These are phyloP conservation scores for Neoboletus brunneissimus DNA, from an alignment of 768 basidiomycete genomes.

Conservation along the genomic window DNA sequence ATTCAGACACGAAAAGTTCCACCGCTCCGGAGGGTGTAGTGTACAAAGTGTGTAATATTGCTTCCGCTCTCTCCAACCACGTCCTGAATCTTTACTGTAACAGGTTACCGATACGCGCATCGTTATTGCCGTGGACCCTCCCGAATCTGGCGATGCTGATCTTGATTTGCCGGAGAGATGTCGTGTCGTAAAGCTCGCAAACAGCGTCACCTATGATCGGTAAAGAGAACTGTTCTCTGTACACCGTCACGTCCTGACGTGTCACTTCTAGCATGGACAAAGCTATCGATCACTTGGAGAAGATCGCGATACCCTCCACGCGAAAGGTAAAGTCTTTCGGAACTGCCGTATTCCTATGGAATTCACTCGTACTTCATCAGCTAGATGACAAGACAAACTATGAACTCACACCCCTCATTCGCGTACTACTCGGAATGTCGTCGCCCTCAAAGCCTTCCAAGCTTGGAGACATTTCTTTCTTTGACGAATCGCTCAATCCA, in stretches of 20 bases:
- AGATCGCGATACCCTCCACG: constrained; percentile 31
- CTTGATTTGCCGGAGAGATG: constrained; percentile 83
- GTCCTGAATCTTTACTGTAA: not conserved
- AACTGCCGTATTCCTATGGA: not conserved
- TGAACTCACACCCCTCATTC: constrained; percentile 50
- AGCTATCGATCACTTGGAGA: constrained; percentile 66
- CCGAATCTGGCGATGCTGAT: constrained; percentile 58
- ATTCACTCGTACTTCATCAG: constrained; percentile 13
- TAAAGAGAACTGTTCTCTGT: constrained; percentile 17
- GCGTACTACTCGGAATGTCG: constrained; percentile 69
- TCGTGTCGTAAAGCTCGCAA: constrained; percentile 83
- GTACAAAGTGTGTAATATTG: constrained; percentile 56
- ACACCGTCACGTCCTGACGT: not conserved
- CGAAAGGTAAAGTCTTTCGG: constrained; percentile 18
- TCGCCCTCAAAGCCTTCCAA: constrained; percentile 41
- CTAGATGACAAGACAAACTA: constrained; percentile 42
- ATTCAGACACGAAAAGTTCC: constrained; percentile 38
- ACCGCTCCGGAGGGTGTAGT: constrained; percentile 73
- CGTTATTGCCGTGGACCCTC: constrained; percentile 71
- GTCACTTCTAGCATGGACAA: constrained; percentile 73
- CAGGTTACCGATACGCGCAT: constrained; percentile 82
- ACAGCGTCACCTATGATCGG: constrained; percentile 91
- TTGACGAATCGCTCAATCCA: constrained; percentile 72
- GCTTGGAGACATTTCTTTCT: constrained; percentile 53
- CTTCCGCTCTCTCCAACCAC: not conserved